phyloP scores from a whole-genome alignment of 805 yeast species.

The Candida insectalens region DNA sequence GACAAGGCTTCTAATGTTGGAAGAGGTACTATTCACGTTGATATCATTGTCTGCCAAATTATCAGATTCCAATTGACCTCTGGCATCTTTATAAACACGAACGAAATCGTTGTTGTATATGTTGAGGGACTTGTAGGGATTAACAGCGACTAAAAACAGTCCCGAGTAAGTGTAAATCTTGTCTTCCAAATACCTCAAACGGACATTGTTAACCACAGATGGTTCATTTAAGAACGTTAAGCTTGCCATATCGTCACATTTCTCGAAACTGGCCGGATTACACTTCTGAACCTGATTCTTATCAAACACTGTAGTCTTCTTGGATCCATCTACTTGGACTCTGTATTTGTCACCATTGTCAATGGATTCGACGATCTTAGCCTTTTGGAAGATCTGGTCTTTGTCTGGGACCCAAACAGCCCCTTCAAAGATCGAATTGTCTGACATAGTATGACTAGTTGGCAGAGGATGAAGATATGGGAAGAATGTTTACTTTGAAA shows the following conservation, averaged over 20 bases:
- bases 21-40: neutral
- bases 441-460: neutral
- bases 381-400: conserved; percentile 49
- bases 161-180: conserved; percentile 92
- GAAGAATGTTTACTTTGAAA: neutral
- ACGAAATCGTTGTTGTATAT: conserved; percentile 58
- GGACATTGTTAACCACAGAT: conserved; percentile 80
- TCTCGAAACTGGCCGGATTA: conserved; percentile 85
- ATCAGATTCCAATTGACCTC: conserved; percentile 1
- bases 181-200: conserved; percentile 67
- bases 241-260: conserved; percentile 92
- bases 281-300: conserved; percentile 47
- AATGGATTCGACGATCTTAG: conserved; percentile 37
- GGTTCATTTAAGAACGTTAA: conserved; percentile 92
- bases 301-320: conserved; percentile 26
- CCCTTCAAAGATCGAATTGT: conserved; percentile 27
- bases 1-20: conserved; percentile 4
- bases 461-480: neutral
- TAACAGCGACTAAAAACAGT: conserved; percentile 86
- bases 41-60: conserved; percentile 13
- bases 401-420: conserved; percentile 76
- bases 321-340: conserved; percentile 24
- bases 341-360: conserved; percentile 29
- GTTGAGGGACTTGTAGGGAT: conserved; percentile 73
- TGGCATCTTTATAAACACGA: conserved; percentile 29